A percentile compares a stretch with the other conserved stretches of the same genome.
Evolutionary conservation across 306 rosid species (phyloP).

Genomic region (Vicia villosa): DNA sequence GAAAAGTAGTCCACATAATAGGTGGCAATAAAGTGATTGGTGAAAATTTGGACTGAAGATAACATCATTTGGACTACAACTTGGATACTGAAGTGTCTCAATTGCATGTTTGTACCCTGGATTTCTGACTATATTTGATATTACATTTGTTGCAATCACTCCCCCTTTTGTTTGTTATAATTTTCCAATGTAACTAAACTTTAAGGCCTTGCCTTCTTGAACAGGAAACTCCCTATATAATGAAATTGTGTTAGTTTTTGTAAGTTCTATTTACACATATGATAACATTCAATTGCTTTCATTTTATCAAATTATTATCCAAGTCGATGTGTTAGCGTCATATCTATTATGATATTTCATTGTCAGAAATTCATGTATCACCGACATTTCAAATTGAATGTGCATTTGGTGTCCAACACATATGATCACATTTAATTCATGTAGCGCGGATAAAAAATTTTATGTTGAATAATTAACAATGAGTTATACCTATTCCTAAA

Average conservation of each 20-base stretch:
- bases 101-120: constrained; percentile 40
- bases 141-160: constrained; percentile 73
- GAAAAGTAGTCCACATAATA: constrained; percentile 81
- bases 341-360: too few species aligned
- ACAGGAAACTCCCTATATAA: constrained; percentile 73
- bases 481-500: constrained; percentile 61
- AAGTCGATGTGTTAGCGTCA: too few species aligned
- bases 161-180: constrained; percentile 75
- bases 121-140: constrained; percentile 64
- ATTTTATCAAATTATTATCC: too few species aligned
- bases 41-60: constrained; percentile 76
- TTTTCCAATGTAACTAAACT: constrained; percentile 76
- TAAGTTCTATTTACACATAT: too few species aligned
- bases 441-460: too few species aligned
- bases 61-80: constrained; percentile 86
- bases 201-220: constrained; percentile 71
- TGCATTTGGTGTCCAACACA: too few species aligned
- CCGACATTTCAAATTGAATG: too few species aligned
- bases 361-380: too few species aligned
- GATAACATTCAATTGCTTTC: too few species aligned
- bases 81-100: constrained; percentile 56
- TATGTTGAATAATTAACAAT: too few species aligned
- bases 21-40: constrained; percentile 88
- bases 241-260: background rate
- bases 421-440: too few species aligned